Percentiles rank a stretch among this genome's conserved stretches.
Evolutionary conservation across 495 filamentous ascomycete genomes (phyloP).

Genomic region (Glonium stellatum): DNA sequence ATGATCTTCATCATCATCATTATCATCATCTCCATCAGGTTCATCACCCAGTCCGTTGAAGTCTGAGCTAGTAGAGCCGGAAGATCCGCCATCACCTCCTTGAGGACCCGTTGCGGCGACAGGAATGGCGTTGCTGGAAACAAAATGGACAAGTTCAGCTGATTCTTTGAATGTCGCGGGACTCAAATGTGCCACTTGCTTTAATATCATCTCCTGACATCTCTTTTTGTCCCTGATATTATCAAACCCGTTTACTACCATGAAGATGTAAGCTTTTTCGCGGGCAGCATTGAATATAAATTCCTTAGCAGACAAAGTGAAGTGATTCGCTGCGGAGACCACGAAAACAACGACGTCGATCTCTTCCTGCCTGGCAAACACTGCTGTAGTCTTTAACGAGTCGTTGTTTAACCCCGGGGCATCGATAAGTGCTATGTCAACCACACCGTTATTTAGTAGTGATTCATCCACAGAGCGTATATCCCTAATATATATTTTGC

Average conservation of each 20-base stretch:
- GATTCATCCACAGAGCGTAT: conserved; percentile 87
- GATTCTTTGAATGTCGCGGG: conserved; percentile 90
- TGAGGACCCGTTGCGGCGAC: conserved; percentile 48
- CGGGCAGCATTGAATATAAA: conserved; percentile 93
- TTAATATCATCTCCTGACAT: conserved; percentile 83
- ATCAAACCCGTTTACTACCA: conserved; percentile 96
- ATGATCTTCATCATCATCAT: conserved; percentile 51
- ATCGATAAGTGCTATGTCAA: conserved; percentile 96
- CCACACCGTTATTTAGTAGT: conserved; percentile 91
- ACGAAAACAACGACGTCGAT: conserved; percentile 99
- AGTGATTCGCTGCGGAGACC: conserved; percentile 94
- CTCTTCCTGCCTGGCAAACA: conserved; percentile 95
- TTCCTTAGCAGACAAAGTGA: conserved; percentile 90
- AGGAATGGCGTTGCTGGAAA: conserved; percentile 91
- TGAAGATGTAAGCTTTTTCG: conserved; percentile 98
- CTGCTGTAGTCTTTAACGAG: conserved; percentile 90
- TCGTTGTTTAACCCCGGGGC: conserved; percentile 93
- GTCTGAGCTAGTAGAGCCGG: conserved; percentile 40
- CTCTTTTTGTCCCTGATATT: conserved; percentile 82
- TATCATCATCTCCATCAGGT: conserved; percentile 42
- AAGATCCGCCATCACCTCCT: conserved; percentile 50
- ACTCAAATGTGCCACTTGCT: conserved; percentile 77
- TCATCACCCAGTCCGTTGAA: conserved; percentile 42
- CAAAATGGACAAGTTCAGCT: conserved; percentile 89
- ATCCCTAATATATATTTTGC: conserved; percentile 95